Base-by-base conservation (phyloP, 331 rosid species). In the Malus hybrid region DNA sequence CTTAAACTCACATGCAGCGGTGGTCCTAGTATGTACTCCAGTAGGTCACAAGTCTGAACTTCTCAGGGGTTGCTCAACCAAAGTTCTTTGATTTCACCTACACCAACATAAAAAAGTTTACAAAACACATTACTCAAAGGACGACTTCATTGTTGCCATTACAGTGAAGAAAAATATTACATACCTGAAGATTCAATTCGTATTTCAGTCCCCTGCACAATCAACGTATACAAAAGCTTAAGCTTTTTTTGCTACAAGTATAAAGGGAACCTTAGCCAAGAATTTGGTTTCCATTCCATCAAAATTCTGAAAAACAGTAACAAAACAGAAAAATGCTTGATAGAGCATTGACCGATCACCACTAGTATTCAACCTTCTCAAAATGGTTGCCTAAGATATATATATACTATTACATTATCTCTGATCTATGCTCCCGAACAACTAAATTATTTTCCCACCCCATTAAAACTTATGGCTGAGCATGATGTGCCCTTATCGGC, bases 321-420 rank as follows among this genome's bases (percentile, higher is more conserved):
- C 63, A 68, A 56, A 84, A 60, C 48, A 74, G 73, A 74, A 70
- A 39, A 78, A 71, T 78, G 42, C 63, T 63, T 73, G 58, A 78
- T 28, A 28, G 84, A 83, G 72, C 82, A 80, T 72, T 76, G 76
- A 86, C 60, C 50, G 64, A 26, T 71, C 72, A 75, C 75, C 75
- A 66, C 80, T 74, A 81, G 82, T 78, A 83, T 79, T 79, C 84
- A 86, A 73, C 78, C 82, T 86, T 83, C 73, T 75, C 80, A 84
- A 85, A 87, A 85, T 77, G 83, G 88, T 85, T 80, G 81, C 87
- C 85, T 84, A 87, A 75, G 26, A 68, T 1, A 30, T 34, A 34
- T 7, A 39, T 39, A 10, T 52, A 82, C 87, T 83, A 81, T 72
- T 81, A 85, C 84, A 86, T 76, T 76, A 81, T 73, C 83, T 82